These are phyloP conservation scores for Acacia pycnantha DNA, from an alignment of 331 rosid species.

Conservation along the genomic window DNA sequence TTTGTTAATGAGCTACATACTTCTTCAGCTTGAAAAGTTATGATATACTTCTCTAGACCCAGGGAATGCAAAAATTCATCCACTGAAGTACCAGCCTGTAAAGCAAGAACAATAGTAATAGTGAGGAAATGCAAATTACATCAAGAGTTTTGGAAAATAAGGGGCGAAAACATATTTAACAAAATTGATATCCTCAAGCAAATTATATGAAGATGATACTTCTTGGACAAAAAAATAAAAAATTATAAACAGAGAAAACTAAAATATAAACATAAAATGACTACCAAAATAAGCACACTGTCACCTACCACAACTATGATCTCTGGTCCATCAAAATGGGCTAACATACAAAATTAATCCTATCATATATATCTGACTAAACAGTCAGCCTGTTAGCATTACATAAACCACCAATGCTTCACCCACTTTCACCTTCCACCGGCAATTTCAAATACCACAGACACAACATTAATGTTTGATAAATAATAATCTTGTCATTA, in stretches of 20 bases:
- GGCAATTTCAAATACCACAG: background rate
- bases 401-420: background rate
- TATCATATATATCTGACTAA: background rate
- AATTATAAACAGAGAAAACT: background rate
- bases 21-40: conserved; percentile 96
- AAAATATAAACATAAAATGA: conserved; percentile 16
- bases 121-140: conserved; percentile 9
- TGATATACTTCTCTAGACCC: conserved; percentile 93
- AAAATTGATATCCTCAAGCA: background rate
- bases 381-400: background rate
- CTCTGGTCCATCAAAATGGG: background rate
- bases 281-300: conserved; percentile 1
- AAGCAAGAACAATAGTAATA: conserved; percentile 28
- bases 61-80: conserved; percentile 81
- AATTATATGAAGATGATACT: background rate
- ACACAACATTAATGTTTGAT: background rate
- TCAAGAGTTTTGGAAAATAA: background rate
- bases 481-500: background rate
- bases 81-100: conserved; percentile 70
- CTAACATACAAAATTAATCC: background rate
- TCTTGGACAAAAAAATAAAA: background rate
- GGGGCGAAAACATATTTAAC: background rate
- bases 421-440: conserved; percentile 1
- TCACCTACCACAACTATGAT: conserved; percentile 8
- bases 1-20: conserved; percentile 44